Conservation (phyloP, 2,329 filamentous ascomycete genomes). For the Hypoxylon sp. region DNA sequence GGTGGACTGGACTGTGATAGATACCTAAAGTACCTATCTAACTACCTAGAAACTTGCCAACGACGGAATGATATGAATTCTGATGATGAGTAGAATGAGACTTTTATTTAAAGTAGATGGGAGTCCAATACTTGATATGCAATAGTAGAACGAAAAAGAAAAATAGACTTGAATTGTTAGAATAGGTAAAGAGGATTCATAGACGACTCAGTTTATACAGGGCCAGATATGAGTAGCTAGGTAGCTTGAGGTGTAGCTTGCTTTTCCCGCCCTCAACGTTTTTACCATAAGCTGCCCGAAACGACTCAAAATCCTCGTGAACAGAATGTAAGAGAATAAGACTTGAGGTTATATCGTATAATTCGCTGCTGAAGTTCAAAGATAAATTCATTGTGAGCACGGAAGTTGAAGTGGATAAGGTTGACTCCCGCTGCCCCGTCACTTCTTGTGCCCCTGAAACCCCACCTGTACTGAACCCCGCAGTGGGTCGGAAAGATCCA, state of each 20-base stretch:
- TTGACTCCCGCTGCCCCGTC: not conserved
- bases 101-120: not conserved
- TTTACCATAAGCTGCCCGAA: no score
- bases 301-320: no score
- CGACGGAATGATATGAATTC: conserved; percentile 2
- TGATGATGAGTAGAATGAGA: no score
- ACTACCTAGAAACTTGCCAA: not conserved
- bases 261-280: no score
- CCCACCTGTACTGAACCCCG: conserved; percentile 19
- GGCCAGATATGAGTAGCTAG: not conserved
- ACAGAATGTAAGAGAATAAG: no score
- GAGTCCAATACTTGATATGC: not conserved
- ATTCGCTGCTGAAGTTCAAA: no score
- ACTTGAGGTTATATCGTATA: no score
- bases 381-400: no score
- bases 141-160: not conserved
- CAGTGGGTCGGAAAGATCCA: conserved; percentile 4
- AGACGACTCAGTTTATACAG: not conserved
- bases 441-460: not conserved
- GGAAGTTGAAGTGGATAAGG: no score
- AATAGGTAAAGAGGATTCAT: no score
- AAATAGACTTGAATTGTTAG: not conserved
- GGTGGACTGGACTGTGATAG: conserved; percentile 74
- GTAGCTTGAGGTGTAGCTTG: no score
- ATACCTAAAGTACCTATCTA: no score